Percentiles rank a stretch among this genome's conserved stretches.
phyloP scores from a whole-genome alignment of 768 basidiomycete genomes.

The Termitomyces sp. region DNA sequence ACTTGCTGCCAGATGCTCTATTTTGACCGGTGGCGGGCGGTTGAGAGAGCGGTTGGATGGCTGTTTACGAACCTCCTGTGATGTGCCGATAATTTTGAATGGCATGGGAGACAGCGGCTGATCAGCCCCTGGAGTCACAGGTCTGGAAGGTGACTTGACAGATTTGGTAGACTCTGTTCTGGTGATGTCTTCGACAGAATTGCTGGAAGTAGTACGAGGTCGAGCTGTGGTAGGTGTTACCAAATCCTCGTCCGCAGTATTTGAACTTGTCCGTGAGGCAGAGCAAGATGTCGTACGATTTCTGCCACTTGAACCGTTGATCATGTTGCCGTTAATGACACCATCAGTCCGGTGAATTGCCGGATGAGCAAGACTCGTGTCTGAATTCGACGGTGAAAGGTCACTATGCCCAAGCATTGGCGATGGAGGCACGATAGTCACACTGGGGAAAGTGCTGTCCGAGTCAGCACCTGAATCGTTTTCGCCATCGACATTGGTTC shows the following conservation, averaged over 20 bases:
- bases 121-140: conserved; percentile 17
- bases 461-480: conserved; percentile 18
- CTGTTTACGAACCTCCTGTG: conserved; percentile 26
- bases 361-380: conserved; percentile 15
- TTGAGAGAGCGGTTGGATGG: conserved; percentile 33
- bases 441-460: conserved; percentile 32
- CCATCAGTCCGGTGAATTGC: conserved; percentile 14
- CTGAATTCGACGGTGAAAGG: conserved; percentile 22
- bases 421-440: conserved; percentile 42
- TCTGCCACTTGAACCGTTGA: conserved; percentile 8
- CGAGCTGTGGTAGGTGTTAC: conserved; percentile 16
- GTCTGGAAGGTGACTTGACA: conserved; percentile 8
- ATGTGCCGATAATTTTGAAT: conserved; percentile 18
- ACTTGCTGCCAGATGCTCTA: conserved; percentile 21
- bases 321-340: conserved; percentile 13
- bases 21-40: conserved; percentile 21
- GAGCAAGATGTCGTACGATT: conserved; percentile 20
- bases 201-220: conserved; percentile 9
- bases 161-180: conserved; percentile 11
- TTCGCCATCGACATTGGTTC: conserved; percentile 14
- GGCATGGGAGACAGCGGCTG: conserved; percentile 15
- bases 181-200: conserved; percentile 3
- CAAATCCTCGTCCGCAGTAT: conserved; percentile 16
- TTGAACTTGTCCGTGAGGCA: conserved; percentile 7
- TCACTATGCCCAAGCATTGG: conserved; percentile 26